Base-by-base conservation (phyloP, 345 rosid species). In the Brassica carinata region DNA sequence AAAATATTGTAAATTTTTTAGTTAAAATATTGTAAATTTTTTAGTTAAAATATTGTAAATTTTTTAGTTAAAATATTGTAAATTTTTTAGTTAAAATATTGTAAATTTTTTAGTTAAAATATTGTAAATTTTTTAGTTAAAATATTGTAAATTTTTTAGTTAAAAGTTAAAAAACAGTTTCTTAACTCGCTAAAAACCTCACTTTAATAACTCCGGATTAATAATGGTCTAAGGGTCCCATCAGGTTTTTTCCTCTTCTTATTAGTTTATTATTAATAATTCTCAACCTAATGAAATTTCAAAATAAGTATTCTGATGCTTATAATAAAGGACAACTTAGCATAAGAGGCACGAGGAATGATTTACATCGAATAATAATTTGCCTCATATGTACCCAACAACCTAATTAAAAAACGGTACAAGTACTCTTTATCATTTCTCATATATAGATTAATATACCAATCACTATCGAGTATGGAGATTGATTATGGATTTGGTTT, bases 281-380 rank as follows among this genome's bases (percentile, higher is more conserved):
- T 64, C 15, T 59, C 14, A 58, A 55, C 40, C 19, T 57, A 66
- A 45, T 65, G 5, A 74, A 66, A n/a, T 19, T 43, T 18, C 2
- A 61, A 51, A 62, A 70, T 62, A 53, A 36, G 8, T 26, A 64
- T 29, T 40, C 5, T 63, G 14, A 69, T 34, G 45, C 34, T 36
- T 62, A 59, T n/a, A 9, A 80, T 74, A 62, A 80, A 69, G 31
- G 64, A 51, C n/a, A 59, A 48, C 40, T 31, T 40, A 75, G 51
- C 83, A 66, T 67, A 71, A 81, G 70, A 77, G 66, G 84, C 84
- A 81, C 84, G 84, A 71, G 81, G 84, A 81, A 81, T 81, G 84
- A 81, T 81, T 81, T 34, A 58, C 74, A 59, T 72, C 66, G 71
- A 72, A 61, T 76, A 67, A 17, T 72, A 81, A 65, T 72, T 72